phyloP scores from a whole-genome alignment of 2,329 filamentous ascomycete species.

The Lachnellula subtilissima region DNA sequence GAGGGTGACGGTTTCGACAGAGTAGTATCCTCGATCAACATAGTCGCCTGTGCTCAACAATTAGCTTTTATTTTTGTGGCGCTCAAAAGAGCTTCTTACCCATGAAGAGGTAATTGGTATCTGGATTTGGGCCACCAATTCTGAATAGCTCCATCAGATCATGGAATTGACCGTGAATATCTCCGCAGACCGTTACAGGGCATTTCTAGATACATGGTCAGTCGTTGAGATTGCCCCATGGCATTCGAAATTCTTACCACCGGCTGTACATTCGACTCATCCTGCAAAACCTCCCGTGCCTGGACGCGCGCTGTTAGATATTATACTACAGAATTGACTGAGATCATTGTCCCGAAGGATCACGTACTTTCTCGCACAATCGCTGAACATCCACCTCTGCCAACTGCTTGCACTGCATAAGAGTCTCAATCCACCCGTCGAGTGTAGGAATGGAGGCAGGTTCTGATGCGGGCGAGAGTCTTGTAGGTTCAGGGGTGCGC shows the following conservation, averaged over 20 bases:
- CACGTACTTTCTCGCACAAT: slow-evolving; percentile 89
- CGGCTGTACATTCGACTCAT: slow-evolving; percentile 98
- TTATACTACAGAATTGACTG: slow-evolving; percentile 1
- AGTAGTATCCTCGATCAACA: slow-evolving; percentile 98
- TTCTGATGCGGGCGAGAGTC: slow-evolving; percentile 72
- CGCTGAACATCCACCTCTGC: slow-evolving; percentile 91
- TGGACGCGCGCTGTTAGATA: slow-evolving; percentile 35
- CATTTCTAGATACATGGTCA: slow-evolving; percentile 65
- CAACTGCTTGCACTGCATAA: slow-evolving; percentile 99
- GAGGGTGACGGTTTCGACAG: slow-evolving; percentile 94
- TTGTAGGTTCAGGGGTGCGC: slow-evolving; percentile 73
- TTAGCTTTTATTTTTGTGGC: slow-evolving; percentile 16
- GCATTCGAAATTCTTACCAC: slow-evolving; percentile 60
- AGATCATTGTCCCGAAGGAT: slow-evolving; percentile 2
- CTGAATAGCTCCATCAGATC: slow-evolving; percentile 99
- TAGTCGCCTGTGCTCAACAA: slow-evolving; percentile 68
- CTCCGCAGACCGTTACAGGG: slow-evolving; percentile 95
- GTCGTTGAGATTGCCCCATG: slow-evolving; percentile 28
- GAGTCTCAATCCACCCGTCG: slow-evolving; percentile 96
- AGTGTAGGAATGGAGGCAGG: slow-evolving; percentile 86
- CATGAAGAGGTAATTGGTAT: slow-evolving; percentile 99
- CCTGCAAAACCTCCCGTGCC: slow-evolving; percentile 94
- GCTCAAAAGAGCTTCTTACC: slow-evolving; percentile 49
- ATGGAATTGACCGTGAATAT: slow-evolving; percentile 99
- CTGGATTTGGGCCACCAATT: slow-evolving; percentile 94